Evolutionary conservation across 148 eudicot species (phyloP).

Genomic region (Amaranthus hypochondriacus): DNA sequence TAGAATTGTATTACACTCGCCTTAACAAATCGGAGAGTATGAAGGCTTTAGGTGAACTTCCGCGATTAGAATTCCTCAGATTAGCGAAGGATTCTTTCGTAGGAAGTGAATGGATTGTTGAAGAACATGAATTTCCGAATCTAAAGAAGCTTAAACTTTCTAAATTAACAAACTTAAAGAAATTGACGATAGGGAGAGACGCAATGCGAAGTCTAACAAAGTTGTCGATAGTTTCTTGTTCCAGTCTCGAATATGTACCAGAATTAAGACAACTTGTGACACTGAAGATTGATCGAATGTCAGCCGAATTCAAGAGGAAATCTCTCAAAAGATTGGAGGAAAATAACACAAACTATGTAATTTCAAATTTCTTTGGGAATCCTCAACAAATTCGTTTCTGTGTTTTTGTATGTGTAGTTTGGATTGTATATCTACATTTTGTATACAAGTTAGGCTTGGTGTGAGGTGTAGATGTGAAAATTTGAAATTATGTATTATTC

Average conservation of each 20-base stretch:
- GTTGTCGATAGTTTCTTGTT: conserved; percentile 17
- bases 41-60: conserved; percentile 21
- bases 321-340: neutral
- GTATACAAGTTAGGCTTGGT: too few relatives aligned
- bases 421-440: too few relatives aligned
- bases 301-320: conserved; percentile 4
- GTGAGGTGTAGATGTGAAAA: too few relatives aligned
- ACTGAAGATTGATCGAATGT: conserved; percentile 23
- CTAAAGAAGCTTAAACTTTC: conserved; percentile 21
- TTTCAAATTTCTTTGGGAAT: too few relatives aligned
- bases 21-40: conserved; percentile 7
- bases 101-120: conserved; percentile 17
- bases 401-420: too few relatives aligned
- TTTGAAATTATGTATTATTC: too few relatives aligned
- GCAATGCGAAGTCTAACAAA: conserved; percentile 22
- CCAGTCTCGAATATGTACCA: conserved; percentile 14
- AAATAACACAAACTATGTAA: too few relatives aligned
- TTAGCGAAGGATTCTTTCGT: conserved; percentile 23
- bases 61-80: conserved; percentile 1
- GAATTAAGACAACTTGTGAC: conserved; percentile 4
- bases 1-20: conserved; percentile 17
- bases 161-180: conserved; percentile 6
- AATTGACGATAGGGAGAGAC: conserved; percentile 19
- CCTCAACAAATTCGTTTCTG: too few relatives aligned
- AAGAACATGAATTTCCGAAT: conserved; percentile 2